A percentile compares a stretch with the other conserved stretches of the same genome.
These are phyloP conservation scores for Penicillium sp. DNA, from an alignment of 2,329 filamentous ascomycete species.

Conservation along the genomic window DNA sequence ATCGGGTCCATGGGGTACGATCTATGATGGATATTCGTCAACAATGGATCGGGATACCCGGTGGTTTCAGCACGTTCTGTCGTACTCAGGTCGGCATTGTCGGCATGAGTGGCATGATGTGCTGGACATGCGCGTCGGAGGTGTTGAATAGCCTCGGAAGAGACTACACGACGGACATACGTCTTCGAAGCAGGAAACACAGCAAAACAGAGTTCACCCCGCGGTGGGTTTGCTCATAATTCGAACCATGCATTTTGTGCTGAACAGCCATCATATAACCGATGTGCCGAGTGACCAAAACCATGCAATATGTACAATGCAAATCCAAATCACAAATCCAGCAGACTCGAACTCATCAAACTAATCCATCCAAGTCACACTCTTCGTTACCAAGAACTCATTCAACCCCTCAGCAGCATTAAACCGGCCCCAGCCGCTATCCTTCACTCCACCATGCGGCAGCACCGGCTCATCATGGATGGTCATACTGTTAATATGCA, in stretches of 20 bases:
- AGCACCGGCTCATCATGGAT: conserved; percentile 64
- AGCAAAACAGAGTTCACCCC: not conserved
- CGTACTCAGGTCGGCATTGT: not conserved
- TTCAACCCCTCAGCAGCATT: conserved; percentile 55
- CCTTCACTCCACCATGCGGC: conserved; percentile 65
- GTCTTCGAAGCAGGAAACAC: not conserved
- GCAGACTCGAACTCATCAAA: not conserved
- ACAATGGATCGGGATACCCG: not conserved
- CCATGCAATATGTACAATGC: not conserved
- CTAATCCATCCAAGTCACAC: conserved; percentile 58
- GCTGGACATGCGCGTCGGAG: not conserved
- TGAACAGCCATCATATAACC: not conserved
- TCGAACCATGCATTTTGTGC: not conserved
- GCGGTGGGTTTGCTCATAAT: not conserved
- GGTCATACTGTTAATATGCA: conserved; percentile 67
- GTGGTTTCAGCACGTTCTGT: too few species aligned
- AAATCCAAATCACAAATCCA: not conserved
- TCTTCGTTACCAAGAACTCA: conserved; percentile 66
- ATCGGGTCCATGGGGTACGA: not conserved
- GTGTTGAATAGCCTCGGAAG: not conserved
- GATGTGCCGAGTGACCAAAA: too few species aligned
- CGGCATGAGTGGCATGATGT: not conserved
- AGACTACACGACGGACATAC: not conserved
- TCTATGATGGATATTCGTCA: not conserved
- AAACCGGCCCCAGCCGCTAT: conserved; percentile 62